phyloP scores from a whole-genome alignment of 2,329 filamentous ascomycete genomes.

The Aspergillus intermedius region DNA sequence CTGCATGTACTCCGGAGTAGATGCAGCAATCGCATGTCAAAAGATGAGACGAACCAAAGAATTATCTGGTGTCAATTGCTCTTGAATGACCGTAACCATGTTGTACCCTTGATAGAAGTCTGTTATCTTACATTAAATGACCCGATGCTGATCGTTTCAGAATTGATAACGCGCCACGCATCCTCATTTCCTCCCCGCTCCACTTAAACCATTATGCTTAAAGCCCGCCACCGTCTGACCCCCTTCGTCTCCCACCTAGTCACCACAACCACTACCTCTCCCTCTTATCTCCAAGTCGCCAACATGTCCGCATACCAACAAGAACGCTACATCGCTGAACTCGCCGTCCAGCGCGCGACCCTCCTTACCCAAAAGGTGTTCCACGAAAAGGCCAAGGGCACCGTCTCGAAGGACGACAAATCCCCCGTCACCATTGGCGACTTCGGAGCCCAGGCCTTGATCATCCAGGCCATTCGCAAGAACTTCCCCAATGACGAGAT shows the following conservation, averaged over 20 bases:
- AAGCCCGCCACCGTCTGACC: conserved; percentile 35
- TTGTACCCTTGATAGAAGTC: too few species aligned
- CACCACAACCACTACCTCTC: conserved; percentile 11
- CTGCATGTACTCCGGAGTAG: too few species aligned
- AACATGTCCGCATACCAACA: conserved; percentile 55
- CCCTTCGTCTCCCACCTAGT: conserved; percentile 27
- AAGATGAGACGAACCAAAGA: too few species aligned
- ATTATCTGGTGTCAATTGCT: too few species aligned
- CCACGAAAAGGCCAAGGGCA: conserved; percentile 88
- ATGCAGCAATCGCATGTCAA: too few species aligned
- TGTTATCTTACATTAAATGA: too few species aligned
- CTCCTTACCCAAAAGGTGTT: conserved; percentile 72
- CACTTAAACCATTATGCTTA: conserved; percentile 23
- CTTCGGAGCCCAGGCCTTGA: conserved; percentile 93
- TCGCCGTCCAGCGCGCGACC: conserved; percentile 78
- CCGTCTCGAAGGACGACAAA: conserved; percentile 87
- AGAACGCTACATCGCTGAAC: conserved; percentile 75
- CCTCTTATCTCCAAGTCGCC: conserved; percentile 18
- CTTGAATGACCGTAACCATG: too few species aligned
- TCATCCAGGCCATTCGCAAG: conserved; percentile 81
- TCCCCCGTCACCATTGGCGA: conserved; percentile 97
- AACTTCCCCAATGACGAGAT: conserved; percentile 88
- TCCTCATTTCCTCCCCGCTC: too few species aligned
- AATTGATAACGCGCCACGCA: too few species aligned
- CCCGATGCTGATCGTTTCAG: too few species aligned